Evolutionary conservation across 352 stramenopile species (phyloP).

Genomic region (Phytopythium mirpurense): DNA sequence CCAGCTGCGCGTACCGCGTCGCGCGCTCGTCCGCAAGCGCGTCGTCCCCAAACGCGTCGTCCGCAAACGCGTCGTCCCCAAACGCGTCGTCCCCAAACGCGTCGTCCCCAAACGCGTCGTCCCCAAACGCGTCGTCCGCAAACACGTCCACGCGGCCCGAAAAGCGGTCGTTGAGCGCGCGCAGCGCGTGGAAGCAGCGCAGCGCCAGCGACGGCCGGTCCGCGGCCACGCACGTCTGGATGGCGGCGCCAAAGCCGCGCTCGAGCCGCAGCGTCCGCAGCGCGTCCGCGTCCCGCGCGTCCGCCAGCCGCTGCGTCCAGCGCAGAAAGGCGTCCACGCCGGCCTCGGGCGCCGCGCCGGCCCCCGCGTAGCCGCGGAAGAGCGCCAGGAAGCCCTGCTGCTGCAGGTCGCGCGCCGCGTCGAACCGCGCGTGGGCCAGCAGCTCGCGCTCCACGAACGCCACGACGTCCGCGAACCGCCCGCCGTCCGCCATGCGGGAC

Average conservation of each 20-base stretch:
- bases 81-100: conserved; percentile 2
- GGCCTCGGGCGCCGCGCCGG: conserved; percentile 3
- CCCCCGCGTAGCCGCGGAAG: conserved; percentile 30
- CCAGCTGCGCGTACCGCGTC: neutral
- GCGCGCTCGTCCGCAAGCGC: conserved; percentile 5
- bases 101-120: conserved; percentile 7
- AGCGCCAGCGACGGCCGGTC: conserved; percentile 40
- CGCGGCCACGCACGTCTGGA: conserved; percentile 50
- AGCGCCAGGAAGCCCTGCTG: conserved; percentile 61
- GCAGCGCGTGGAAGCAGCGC: conserved; percentile 39
- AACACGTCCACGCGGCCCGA: neutral
- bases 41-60: conserved; percentile 7
- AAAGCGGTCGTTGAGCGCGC: conserved; percentile 10
- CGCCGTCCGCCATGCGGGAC: conserved; percentile 31
- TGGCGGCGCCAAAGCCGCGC: conserved; percentile 57
- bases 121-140: conserved; percentile 12
- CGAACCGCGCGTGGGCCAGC: conserved; percentile 23
- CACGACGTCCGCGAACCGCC: conserved; percentile 27
- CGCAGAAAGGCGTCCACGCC: conserved; percentile 24
- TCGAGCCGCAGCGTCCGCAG: conserved; percentile 29
- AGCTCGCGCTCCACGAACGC: conserved; percentile 27
- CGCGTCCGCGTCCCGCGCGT: conserved; percentile 1
- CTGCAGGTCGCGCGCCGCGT: conserved; percentile 33
- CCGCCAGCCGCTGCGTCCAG: conserved; percentile 21
- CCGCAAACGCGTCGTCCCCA: too few species aligned